Evolutionary conservation across 495 filamentous ascomycete genomes (phyloP).

Genomic region (Hypomontagnella submonticulosa): DNA sequence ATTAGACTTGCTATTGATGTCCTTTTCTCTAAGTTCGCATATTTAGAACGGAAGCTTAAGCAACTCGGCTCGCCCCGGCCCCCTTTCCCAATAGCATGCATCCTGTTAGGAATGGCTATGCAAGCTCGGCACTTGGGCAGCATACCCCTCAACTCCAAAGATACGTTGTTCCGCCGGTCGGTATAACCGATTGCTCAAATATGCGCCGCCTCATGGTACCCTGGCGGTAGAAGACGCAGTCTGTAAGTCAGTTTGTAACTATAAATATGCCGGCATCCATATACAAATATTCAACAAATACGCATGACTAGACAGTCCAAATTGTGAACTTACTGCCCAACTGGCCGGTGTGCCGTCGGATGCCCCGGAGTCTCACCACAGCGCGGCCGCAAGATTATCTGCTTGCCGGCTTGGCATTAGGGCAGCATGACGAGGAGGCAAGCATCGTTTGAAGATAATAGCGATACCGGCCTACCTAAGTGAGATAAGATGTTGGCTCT

Average conservation of each 20-base stretch:
- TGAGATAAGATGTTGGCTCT: background rate
- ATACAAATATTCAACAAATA: no score
- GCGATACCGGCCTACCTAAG: conserved; percentile 3
- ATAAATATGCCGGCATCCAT: no score
- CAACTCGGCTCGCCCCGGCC: conserved; percentile 1
- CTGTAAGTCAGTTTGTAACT: no score
- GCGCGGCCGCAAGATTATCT: conserved; percentile 1
- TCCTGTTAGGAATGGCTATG: conserved; percentile 1
- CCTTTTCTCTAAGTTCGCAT: no score
- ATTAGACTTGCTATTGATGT: no score
- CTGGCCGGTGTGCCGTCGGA: background rate
- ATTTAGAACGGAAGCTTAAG: background rate
- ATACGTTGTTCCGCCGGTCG: background rate
- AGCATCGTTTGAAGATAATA: background rate
- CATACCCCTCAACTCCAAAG: conserved; percentile 1
- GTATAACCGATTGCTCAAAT: no score
- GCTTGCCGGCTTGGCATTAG: background rate
- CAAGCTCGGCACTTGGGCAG: background rate
- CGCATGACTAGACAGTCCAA: no score
- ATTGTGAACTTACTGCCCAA: no score
- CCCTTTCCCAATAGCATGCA: conserved; percentile 4
- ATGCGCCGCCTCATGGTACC: no score
- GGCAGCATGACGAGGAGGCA: background rate
- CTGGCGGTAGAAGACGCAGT: no score
- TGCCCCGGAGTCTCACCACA: background rate